Evolutionary conservation across 805 yeast genomes (phyloP).

Genomic region (Wickerhamomyces chaumierensis): DNA sequence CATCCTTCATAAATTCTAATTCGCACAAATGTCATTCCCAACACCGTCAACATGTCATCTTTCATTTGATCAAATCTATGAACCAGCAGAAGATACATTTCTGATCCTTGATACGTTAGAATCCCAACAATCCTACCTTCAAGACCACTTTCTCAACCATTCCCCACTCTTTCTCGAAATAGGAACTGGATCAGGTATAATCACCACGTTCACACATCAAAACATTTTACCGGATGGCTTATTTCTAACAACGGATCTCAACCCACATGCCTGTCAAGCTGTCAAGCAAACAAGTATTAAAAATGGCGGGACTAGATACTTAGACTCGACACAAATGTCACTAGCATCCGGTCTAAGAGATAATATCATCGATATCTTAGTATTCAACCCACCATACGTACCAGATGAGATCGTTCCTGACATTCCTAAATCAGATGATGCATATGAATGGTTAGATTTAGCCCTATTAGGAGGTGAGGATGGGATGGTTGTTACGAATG

Average conservation of each 20-base stretch:
- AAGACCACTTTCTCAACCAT: constrained; percentile 17
- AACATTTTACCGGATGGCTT: constrained; percentile 42
- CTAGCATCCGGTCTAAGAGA: constrained; percentile 39
- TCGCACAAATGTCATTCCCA: neutral
- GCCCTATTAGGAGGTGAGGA: constrained; percentile 84
- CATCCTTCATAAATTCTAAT: too few relatives aligned
- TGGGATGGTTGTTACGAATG: constrained; percentile 81
- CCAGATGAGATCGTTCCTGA: constrained; percentile 73
- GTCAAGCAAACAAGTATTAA: constrained; percentile 32
- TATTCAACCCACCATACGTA: constrained; percentile 96
- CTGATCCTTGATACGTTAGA: constrained; percentile 76
- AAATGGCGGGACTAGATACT: constrained; percentile 19
- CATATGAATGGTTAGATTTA: constrained; percentile 69
- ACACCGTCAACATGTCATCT: neutral
- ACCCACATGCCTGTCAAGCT: constrained; percentile 61
- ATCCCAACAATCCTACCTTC: constrained; percentile 31
- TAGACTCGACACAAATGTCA: constrained; percentile 47
- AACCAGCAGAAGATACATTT: constrained; percentile 91
- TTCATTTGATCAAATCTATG: constrained; percentile 62
- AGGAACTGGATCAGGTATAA: constrained; percentile 89
- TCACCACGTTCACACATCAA: constrained; percentile 63
- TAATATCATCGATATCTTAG: constrained; percentile 50
- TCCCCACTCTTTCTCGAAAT: constrained; percentile 63
- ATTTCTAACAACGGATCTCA: constrained; percentile 67
- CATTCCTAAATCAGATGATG: constrained; percentile 33